A percentile compares a stretch with the other conserved stretches of the same genome.
These are phyloP conservation scores for Tetrapisispora phaffii DNA, from an alignment of 805 yeast species.

Conservation along the genomic window DNA sequence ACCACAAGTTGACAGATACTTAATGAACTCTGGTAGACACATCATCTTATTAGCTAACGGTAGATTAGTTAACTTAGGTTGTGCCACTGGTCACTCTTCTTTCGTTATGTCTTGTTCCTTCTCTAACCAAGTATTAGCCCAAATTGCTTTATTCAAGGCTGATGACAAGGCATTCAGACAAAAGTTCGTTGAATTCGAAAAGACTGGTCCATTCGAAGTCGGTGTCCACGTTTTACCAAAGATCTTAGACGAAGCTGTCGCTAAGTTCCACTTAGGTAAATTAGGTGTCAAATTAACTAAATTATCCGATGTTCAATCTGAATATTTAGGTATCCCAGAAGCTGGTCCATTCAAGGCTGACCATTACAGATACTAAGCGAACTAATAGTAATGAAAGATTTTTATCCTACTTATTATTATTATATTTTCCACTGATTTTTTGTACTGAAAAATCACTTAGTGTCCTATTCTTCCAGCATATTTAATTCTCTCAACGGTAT, in stretches of 20 bases:
- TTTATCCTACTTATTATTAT: neutral
- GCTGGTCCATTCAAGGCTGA: slow-evolving; percentile 98
- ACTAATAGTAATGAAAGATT: neutral
- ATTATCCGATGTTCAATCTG: slow-evolving; percentile 73
- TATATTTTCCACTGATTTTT: too few relatives aligned
- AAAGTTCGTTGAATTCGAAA: slow-evolving; percentile 78
- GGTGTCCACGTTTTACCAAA: slow-evolving; percentile 96
- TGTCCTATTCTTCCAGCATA: neutral
- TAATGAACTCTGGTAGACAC: slow-evolving; percentile 83
- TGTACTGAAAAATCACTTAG: neutral
- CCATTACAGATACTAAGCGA: slow-evolving; percentile 82
- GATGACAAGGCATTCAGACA: slow-evolving; percentile 68
- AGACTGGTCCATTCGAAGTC: slow-evolving; percentile 78
- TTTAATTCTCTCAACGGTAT: slow-evolving; percentile 5
- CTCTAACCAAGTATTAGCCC: slow-evolving; percentile 99
- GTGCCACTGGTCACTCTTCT: slow-evolving; percentile 99
- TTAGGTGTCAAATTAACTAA: slow-evolving; percentile 79
- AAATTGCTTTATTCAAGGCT: slow-evolving; percentile 91
- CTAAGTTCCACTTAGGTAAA: slow-evolving; percentile 90
- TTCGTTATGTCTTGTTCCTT: slow-evolving; percentile 99
- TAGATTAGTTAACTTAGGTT: slow-evolving; percentile 97
- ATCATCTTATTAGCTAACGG: slow-evolving; percentile 95
- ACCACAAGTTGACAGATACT: slow-evolving; percentile 98
- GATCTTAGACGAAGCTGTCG: slow-evolving; percentile 97
- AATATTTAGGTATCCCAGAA: slow-evolving; percentile 81